These are phyloP conservation scores for Lachnellula suecica DNA, from an alignment of 2,329 filamentous ascomycete genomes.

Conservation along the genomic window DNA sequence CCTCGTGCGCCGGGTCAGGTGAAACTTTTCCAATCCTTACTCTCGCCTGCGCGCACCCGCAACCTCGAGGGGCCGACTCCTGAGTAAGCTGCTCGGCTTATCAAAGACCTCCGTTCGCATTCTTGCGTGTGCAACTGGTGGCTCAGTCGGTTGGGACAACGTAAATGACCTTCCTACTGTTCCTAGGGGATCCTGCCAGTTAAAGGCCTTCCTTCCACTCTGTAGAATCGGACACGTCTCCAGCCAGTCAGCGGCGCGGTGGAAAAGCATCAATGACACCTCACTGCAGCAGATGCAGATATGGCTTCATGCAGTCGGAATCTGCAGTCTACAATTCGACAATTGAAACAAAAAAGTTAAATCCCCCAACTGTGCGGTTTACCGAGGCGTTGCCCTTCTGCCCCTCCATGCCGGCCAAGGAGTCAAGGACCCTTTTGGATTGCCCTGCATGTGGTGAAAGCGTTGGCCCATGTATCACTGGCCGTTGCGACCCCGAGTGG, in stretches of 20 bases:
- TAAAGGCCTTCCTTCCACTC: background rate
- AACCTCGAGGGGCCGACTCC: background rate
- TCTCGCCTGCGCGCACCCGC: background rate
- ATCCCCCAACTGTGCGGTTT: background rate
- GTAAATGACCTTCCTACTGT: background rate
- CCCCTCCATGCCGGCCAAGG: background rate
- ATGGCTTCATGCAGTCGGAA: no score
- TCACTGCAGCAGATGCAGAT: background rate
- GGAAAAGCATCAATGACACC: background rate
- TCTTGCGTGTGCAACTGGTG: background rate
- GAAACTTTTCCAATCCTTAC: conserved; percentile 3
- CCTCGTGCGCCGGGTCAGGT: conserved; percentile 4
- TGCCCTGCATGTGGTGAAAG: background rate
- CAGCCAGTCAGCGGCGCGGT: background rate
- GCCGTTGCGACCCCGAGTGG: background rate
- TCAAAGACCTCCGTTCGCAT: background rate
- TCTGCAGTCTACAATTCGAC: conserved; percentile 1
- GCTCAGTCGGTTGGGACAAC: background rate
- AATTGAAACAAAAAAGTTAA: background rate
- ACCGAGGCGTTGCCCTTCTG: background rate
- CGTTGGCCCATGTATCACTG: background rate
- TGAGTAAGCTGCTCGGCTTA: conserved; percentile 1
- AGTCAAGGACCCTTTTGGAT: conserved; percentile 1
- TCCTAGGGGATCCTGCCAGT: background rate
- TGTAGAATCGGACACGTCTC: background rate